phyloP scores from a whole-genome alignment of 2,329 filamentous ascomycete species.

The Beauveria varroae region DNA sequence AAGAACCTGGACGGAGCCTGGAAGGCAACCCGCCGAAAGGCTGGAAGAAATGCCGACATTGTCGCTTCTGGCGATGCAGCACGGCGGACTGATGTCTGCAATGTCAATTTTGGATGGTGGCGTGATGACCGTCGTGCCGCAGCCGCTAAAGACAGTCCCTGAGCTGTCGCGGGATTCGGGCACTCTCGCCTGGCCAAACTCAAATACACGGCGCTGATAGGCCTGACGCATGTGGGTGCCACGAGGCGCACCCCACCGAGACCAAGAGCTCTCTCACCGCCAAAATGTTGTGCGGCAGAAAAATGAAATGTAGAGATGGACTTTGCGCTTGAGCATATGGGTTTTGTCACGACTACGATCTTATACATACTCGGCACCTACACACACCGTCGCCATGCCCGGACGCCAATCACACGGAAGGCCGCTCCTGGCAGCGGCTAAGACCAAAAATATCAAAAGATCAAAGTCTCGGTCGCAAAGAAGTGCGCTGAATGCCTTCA shows the following conservation, averaged over 20 bases:
- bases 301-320: conserved; percentile 13
- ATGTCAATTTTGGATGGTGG: conserved; percentile 12
- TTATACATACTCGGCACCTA: neutral
- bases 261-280: conserved; percentile 22
- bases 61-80: conserved; percentile 10
- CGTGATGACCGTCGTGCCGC: neutral
- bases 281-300: conserved; percentile 26
- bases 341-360: neutral
- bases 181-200: conserved; percentile 8
- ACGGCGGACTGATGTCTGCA: neutral
- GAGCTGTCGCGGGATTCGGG: neutral
- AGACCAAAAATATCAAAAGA: conserved; percentile 31
- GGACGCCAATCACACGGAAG: conserved; percentile 53
- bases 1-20: conserved; percentile 33
- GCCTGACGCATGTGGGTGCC: conserved; percentile 8
- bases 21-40: conserved; percentile 33
- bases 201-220: conserved; percentile 22
- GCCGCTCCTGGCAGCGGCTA: conserved; percentile 35
- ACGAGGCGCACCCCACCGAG: conserved; percentile 19
- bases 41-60: conserved; percentile 37
- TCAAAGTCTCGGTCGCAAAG: conserved; percentile 42
- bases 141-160: conserved; percentile 1
- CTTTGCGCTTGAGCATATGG: neutral
- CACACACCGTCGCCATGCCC: conserved; percentile 34
- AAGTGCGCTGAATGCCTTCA: conserved; percentile 50